Base-by-base conservation (phyloP, 106 monocot genomes). In the Dendrobium huoshanense region DNA sequence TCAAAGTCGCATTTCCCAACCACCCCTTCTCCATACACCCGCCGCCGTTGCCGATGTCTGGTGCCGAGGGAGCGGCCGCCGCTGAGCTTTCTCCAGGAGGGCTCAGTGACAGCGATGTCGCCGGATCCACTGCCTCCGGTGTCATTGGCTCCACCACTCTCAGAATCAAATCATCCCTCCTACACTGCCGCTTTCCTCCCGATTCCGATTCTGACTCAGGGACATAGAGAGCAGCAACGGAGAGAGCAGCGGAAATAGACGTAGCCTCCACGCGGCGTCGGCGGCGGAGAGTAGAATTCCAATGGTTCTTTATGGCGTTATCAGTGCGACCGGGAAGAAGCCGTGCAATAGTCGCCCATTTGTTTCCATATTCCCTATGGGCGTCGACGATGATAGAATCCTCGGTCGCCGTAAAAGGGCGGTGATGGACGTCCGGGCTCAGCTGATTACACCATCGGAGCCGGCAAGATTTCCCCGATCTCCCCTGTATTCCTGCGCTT, bases 231-330 rank as follows among this genome's bases (percentile, higher is more conserved):
- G 16, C 61, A 33, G 37, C 7, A 51, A 16, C 31, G 31, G 74
- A 43, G 3, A 75, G 58, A 7, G 16, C 61, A 33, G 37, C 7
- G 64, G n/a, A 33, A 58, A 0, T 19, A 11, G 19, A 25, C 29
- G 55, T 17, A 43, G 20, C 67, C 20, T 27, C 61, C 19, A 27
- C 61, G 2, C 79, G 56, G 18, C 86, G 70, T 31, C 87, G 22
- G 25, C 83, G 79, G 33, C 87, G 77, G 59, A 87, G 87, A 13
- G 87, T 87, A 33, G 87, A 87, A 73, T 87, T 87, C 90, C 90
- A 91, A 79, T 90, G 90, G 33, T 90, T 90, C 77, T 90, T 90
- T n/a, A 90, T 81, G 0, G 90, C 83, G 80, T 91, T 88, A 77
- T 91, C 90, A 22, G 90, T 91, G 16, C 90, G 67, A 4, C 90